phyloP scores from a whole-genome alignment of 2,329 filamentous ascomycete genomes.

The Claviceps monticola region DNA sequence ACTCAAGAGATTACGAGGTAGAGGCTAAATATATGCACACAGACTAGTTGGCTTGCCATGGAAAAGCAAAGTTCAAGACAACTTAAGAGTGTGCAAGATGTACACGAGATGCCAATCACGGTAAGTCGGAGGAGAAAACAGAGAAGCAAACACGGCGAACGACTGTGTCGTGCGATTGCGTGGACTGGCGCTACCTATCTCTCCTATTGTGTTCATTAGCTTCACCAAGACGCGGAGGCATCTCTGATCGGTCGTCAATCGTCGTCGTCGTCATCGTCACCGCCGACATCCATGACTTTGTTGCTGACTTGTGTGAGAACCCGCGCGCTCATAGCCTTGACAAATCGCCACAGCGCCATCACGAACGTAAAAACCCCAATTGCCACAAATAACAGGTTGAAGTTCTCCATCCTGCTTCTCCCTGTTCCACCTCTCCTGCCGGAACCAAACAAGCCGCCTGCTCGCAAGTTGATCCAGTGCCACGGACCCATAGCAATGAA shows the following conservation, averaged over 20 bases:
- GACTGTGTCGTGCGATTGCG: neutral
- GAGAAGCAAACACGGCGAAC: neutral
- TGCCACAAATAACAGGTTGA: slow-evolving; percentile 66
- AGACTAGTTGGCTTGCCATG: slow-evolving; percentile 92
- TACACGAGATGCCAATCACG: slow-evolving; percentile 3
- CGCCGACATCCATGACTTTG: slow-evolving; percentile 68
- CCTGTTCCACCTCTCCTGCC: slow-evolving; percentile 48
- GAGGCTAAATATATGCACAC: slow-evolving; percentile 68
- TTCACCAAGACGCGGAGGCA: neutral
- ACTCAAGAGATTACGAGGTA: slow-evolving; percentile 25
- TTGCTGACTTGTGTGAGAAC: slow-evolving; percentile 68
- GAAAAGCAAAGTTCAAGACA: slow-evolving; percentile 61
- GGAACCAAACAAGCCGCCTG: slow-evolving; percentile 39
- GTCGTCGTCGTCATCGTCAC: slow-evolving; percentile 36
- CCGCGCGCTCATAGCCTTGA: slow-evolving; percentile 57
- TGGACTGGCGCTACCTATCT: neutral
- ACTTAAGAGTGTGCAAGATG: slow-evolving; percentile 85
- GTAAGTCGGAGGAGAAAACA: neutral
- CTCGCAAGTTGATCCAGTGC: slow-evolving; percentile 62
- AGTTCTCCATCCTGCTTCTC: slow-evolving; percentile 61
- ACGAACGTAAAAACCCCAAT: slow-evolving; percentile 72
- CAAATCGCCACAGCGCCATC: slow-evolving; percentile 71
- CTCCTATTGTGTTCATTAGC: slow-evolving; percentile 1
- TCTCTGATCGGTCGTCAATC: slow-evolving; percentile 19
- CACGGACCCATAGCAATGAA: slow-evolving; percentile 61